Conservation (phyloP, 352 stramenopile genomes). For the Pythium rhizo-oryzae region DNA sequence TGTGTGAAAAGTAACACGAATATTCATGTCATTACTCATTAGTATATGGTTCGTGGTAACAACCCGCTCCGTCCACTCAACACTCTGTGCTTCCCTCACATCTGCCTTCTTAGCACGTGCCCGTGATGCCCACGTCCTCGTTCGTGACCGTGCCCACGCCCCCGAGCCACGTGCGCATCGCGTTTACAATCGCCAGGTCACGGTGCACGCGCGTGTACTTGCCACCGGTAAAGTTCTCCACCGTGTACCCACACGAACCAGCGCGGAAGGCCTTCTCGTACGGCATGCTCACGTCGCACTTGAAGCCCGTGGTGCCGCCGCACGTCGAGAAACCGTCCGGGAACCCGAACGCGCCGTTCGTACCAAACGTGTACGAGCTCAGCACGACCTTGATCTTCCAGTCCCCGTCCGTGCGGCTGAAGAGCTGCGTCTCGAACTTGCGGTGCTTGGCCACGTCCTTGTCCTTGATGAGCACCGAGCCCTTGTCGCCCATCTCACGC, state of each 20-base stretch:
- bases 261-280: conserved; percentile 56
- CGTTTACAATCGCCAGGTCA: conserved; percentile 53
- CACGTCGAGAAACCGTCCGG: conserved; percentile 39
- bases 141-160: conserved; percentile 35
- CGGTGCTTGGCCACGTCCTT: conserved; percentile 53
- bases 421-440: conserved; percentile 58
- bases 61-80: too few relatives aligned
- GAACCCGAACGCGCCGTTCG: conserved; percentile 48
- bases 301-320: conserved; percentile 36
- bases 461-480: conserved; percentile 57
- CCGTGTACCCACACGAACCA: conserved; percentile 55
- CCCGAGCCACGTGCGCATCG: conserved; percentile 22
- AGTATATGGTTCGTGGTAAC: too few relatives aligned
- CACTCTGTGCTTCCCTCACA: too few relatives aligned
- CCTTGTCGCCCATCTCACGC: conserved; percentile 58
- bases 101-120: conserved; percentile 17
- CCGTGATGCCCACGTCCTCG: conserved; percentile 47
- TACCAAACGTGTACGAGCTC: conserved; percentile 59
- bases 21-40: too few relatives aligned
- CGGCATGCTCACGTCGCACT: conserved; percentile 38
- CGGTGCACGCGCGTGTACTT: conserved; percentile 52
- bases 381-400: conserved; percentile 73
- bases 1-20: too few relatives aligned
- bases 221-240: conserved; percentile 26
- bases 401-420: conserved; percentile 54